phyloP scores from a whole-genome alignment of 148 eudicot species.

The Hydrangea macrophylla region DNA sequence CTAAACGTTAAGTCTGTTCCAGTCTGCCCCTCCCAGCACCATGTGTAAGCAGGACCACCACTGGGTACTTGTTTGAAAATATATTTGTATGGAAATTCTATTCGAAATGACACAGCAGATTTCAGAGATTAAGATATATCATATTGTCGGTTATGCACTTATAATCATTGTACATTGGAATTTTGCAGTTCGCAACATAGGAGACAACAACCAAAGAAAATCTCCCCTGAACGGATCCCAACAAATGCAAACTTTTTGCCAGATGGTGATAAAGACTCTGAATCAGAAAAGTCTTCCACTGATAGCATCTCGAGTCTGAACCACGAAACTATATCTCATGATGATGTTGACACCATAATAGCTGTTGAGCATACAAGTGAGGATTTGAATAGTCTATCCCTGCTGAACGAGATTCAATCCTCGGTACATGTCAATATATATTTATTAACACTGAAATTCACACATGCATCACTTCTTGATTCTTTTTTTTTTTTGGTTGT shows the following conservation, averaged over 20 bases:
- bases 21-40: too few species aligned
- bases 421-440: slow-evolving; percentile 16
- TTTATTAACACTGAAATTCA: neutral
- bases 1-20: too few species aligned
- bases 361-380: slow-evolving; percentile 26
- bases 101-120: neutral
- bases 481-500: neutral
- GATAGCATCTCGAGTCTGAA: slow-evolving; percentile 26
- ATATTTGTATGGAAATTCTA: neutral
- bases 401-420: slow-evolving; percentile 16
- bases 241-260: slow-evolving; percentile 40
- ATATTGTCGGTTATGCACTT: neutral
- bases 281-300: slow-evolving; percentile 30
- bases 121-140: neutral
- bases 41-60: too few species aligned
- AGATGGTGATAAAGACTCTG: slow-evolving; percentile 32
- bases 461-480: neutral
- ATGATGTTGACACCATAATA: slow-evolving; percentile 14
- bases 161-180: slow-evolving; percentile 4
- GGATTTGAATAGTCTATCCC: slow-evolving; percentile 19
- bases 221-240: slow-evolving; percentile 33
- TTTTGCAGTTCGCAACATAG: slow-evolving; percentile 63
- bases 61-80: neutral
- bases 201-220: slow-evolving; percentile 55
- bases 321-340: slow-evolving; percentile 15